These are phyloP conservation scores for Xylariaceae sp. DNA, from an alignment of 2,329 filamentous ascomycete species.

Conservation along the genomic window DNA sequence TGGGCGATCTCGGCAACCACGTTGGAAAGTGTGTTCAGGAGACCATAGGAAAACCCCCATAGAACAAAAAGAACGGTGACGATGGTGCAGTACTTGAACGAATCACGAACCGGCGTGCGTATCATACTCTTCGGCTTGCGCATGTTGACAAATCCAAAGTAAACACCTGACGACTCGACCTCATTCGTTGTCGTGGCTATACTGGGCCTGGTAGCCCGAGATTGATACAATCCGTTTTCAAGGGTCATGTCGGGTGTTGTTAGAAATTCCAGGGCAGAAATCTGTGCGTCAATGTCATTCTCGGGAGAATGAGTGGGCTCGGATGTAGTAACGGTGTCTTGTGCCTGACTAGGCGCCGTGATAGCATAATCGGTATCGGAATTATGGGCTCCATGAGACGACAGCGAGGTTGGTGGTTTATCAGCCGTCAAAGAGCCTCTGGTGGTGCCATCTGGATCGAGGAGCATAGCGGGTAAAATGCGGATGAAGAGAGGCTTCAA, in stretches of 20 bases:
- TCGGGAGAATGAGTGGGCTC: conserved; percentile 13
- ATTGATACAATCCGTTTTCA: conserved; percentile 16
- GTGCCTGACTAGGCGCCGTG: conserved; percentile 6
- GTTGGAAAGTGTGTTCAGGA: conserved; percentile 76
- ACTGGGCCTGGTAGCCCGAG: conserved; percentile 30
- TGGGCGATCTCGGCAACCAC: conserved; percentile 60
- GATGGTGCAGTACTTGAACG: conserved; percentile 66
- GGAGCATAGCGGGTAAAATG: conserved; percentile 53
- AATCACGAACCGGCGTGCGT: conserved; percentile 58
- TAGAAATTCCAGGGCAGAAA: conserved; percentile 44
- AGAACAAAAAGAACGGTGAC: conserved; percentile 82
- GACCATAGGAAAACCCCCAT: conserved; percentile 87
- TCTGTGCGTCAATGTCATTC: conserved; percentile 24
- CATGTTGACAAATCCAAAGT: conserved; percentile 77
- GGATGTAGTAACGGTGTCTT: conserved; percentile 12
- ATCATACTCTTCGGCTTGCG: conserved; percentile 66
- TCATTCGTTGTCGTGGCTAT: conserved; percentile 32
- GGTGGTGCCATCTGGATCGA: conserved; percentile 46
- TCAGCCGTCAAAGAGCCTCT: conserved; percentile 28
- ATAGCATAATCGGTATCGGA: conserved; percentile 21
- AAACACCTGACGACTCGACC: conserved; percentile 45
- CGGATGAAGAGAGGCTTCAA: conserved; percentile 78
- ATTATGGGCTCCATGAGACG: conserved; percentile 18
- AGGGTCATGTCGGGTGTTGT: conserved; percentile 38
- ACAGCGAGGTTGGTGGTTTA: conserved; percentile 22